Conservation (phyloP, 1,284 basidiomycete genomes). For the Sporisorium iseilematis-ciliati region DNA sequence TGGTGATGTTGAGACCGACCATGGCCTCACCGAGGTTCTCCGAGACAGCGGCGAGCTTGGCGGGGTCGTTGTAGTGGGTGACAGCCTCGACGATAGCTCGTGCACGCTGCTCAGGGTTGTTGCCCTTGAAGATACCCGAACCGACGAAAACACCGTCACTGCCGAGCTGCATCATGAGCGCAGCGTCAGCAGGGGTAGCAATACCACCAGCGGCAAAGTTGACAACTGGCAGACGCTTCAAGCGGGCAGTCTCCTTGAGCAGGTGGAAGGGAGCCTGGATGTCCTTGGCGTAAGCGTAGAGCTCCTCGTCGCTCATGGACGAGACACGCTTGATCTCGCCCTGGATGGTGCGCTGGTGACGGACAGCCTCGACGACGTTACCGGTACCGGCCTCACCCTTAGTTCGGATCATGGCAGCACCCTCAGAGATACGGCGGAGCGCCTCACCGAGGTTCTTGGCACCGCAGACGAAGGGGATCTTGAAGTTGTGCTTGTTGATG, state of each 20-base stretch:
- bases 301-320: slow-evolving; percentile 88
- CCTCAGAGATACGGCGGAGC: slow-evolving; percentile 94
- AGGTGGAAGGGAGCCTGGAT: slow-evolving; percentile 93
- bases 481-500: slow-evolving; percentile 76
- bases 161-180: slow-evolving; percentile 99
- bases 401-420: slow-evolving; percentile 73
- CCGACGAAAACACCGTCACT: slow-evolving; percentile 84
- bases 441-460: slow-evolving; percentile 82
- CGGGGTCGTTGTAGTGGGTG: slow-evolving; percentile 80
- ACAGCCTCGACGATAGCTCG: slow-evolving; percentile 98
- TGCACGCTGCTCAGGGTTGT: slow-evolving; percentile 92
- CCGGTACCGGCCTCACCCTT: slow-evolving; percentile 87
- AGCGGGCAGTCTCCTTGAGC: slow-evolving; percentile 92
- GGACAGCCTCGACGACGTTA: slow-evolving; percentile 92
- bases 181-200: slow-evolving; percentile 96
- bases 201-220: slow-evolving; percentile 84
- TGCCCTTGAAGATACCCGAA: slow-evolving; percentile 74
- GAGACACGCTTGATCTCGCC: slow-evolving; percentile 87
- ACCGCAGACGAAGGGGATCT: slow-evolving; percentile 77
- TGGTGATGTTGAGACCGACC: slow-evolving; percentile 85
- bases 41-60: slow-evolving; percentile 77
- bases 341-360: slow-evolving; percentile 86
- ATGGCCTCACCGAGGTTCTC: slow-evolving; percentile 89
- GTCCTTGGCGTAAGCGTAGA: slow-evolving; percentile 93
- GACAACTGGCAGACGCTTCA: slow-evolving; percentile 92